Conservation (phyloP, 306 rosid genomes). For the Clitoria ternatea region DNA sequence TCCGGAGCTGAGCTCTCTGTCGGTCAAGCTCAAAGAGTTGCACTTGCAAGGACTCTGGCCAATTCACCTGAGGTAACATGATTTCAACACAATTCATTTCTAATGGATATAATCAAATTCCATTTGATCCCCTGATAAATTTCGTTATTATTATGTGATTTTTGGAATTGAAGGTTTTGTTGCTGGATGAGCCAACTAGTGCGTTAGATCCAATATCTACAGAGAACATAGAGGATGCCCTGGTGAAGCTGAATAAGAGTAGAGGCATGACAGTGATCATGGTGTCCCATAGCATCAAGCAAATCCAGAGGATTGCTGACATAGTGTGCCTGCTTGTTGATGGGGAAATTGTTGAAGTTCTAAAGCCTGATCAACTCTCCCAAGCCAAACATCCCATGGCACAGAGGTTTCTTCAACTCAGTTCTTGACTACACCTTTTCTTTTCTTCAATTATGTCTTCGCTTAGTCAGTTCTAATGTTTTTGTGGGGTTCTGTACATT, state of each 20-base stretch:
- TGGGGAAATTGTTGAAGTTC: slow-evolving; percentile 75
- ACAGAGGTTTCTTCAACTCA: slow-evolving; percentile 69
- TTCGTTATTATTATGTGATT: not conserved
- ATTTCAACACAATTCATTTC: too few species aligned
- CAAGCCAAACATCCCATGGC: slow-evolving; percentile 92
- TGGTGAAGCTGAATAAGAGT: slow-evolving; percentile 73
- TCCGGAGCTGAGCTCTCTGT: slow-evolving; percentile 73
- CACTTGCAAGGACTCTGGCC: slow-evolving; percentile 90
- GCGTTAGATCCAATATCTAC: slow-evolving; percentile 93
- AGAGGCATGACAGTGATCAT: slow-evolving; percentile 65
- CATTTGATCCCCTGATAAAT: too few species aligned
- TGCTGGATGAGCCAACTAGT: slow-evolving; percentile 93
- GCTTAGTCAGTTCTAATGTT: not conserved
- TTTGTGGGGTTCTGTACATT: not conserved
- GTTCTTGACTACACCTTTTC: too few species aligned
- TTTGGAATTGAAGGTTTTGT: slow-evolving; percentile 49
- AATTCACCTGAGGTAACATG: slow-evolving; percentile 83
- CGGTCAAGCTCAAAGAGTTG: slow-evolving; percentile 95
- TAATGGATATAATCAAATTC: too few species aligned
- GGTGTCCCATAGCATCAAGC: slow-evolving; percentile 91
- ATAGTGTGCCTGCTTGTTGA: slow-evolving; percentile 76
- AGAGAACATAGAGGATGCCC: slow-evolving; percentile 74
- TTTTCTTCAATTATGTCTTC: not conserved
- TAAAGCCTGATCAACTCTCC: slow-evolving; percentile 58
- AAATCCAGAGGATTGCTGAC: slow-evolving; percentile 85